Conservation (phyloP, 306 rosid genomes). For the Casuarina equisetifolia region DNA sequence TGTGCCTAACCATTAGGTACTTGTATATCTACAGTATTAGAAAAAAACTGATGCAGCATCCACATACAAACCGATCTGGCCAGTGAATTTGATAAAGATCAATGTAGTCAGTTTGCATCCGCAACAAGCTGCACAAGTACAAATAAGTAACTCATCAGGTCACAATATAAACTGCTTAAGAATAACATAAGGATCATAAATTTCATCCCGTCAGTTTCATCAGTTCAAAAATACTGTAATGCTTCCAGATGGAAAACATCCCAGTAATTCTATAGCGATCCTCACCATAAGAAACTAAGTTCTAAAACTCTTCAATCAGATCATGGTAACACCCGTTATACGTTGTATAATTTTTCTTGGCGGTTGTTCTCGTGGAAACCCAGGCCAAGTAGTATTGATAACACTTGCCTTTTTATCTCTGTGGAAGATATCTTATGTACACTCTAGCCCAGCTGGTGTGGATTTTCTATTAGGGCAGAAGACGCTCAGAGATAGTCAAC, state of each 20-base stretch:
- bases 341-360: background rate
- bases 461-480: background rate
- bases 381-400: background rate
- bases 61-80: constrained; percentile 96
- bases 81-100: constrained; percentile 94
- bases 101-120: constrained; percentile 75
- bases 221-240: background rate
- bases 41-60: constrained; percentile 21
- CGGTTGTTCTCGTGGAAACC: background rate
- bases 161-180: background rate
- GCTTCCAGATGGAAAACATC: background rate
- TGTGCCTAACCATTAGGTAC: background rate
- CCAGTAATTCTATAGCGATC: background rate
- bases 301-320: background rate
- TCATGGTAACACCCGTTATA: background rate
- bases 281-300: background rate
- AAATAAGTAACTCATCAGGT: constrained; percentile 24
- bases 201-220: background rate
- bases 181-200: background rate
- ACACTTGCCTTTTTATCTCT: background rate
- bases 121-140: constrained; percentile 61
- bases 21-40: constrained; percentile 11
- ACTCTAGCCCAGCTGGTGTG: background rate
- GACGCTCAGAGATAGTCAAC: background rate
- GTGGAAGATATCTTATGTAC: background rate